Base-by-base conservation (phyloP, 352 stramenopile species). In the Globisporangium carolinianum region DNA sequence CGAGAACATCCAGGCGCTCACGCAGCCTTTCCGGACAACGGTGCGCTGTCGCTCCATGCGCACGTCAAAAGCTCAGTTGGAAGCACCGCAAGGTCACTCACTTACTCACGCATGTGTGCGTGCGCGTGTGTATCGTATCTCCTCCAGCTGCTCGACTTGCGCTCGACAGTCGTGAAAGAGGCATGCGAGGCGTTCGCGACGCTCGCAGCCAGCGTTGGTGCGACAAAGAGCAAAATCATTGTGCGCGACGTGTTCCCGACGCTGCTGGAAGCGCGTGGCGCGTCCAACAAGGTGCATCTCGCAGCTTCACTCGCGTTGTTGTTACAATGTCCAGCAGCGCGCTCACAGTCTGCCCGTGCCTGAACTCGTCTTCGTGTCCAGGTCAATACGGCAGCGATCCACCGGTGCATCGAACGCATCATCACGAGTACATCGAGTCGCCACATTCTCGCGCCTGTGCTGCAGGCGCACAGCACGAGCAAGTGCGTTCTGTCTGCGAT, bases 141-240 rank as follows among this genome's bases (percentile, higher is more conserved):
- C 36, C 7, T 52, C 24, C 37, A 76, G 69, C 18, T 76, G 15
- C 58, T 73, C 42, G 75, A 89, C 32, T 62, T 89, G 54, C 70
- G 79, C 55, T 85, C 75, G 3, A 68, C 72, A 11, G 78, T 89
- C 15, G 74, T 89, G 24, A 86, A 85, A 39, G 78, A 84, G 52
- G 76, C 71, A 7, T 87, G 79, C 17, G 61, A 73, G 2, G 79
- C 79, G 47, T 71, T 89, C 47, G 64, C 74, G 39, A 51, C 65
- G 41, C 53, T 89, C 3, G 61, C 77, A 5, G 54, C 53, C 14
- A 69, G 54, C 5, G 54, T 86, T 2, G 73, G 72, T 7, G 58
- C 71, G 0, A 51, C 59, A 15, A 72, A 69, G 53, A 79, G 72
- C 64, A 84, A 82, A 24, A 75, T 79, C 11, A 62, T 89, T 24